Evolutionary conservation across 306 rosid genomes (phyloP).

Genomic region (Astragalus glycyphyllos): DNA sequence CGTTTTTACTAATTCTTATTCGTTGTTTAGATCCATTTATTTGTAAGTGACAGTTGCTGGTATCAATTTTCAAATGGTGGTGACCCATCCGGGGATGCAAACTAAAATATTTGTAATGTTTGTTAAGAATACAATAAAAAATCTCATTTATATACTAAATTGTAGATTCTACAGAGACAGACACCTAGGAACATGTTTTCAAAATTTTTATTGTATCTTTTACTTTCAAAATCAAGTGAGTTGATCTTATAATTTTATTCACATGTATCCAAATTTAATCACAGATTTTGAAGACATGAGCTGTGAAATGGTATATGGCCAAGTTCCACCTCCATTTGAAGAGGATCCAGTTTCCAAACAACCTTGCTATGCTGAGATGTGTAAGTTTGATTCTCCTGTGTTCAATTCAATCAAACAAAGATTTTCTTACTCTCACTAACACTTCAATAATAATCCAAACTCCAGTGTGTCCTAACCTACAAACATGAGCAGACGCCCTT

Average conservation of each 20-base stretch:
- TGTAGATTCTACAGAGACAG: neutral
- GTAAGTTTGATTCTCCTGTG: slow-evolving; percentile 55
- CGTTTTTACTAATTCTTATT: too few relatives aligned
- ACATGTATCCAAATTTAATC: slow-evolving; percentile 15
- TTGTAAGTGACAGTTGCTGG: too few relatives aligned
- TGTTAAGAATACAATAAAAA: too few relatives aligned
- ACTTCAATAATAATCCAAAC: slow-evolving; percentile 47
- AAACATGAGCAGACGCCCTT: slow-evolving; percentile 54
- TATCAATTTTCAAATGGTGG: too few relatives aligned
- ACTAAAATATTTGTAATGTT: too few relatives aligned
- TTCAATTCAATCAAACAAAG: slow-evolving; percentile 3
- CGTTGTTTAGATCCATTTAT: neutral
- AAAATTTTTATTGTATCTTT: too few relatives aligned
- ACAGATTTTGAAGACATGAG: slow-evolving; percentile 98
- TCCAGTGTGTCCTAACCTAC: slow-evolving; percentile 72
- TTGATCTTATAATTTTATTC: slow-evolving; percentile 16
- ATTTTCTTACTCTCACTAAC: slow-evolving; percentile 32
- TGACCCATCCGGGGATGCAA: too few relatives aligned
- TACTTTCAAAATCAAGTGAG: neutral
- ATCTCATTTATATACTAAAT: neutral
- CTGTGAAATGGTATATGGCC: slow-evolving; percentile 96
- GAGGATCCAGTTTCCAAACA: slow-evolving; percentile 88
- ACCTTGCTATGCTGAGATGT: slow-evolving; percentile 75
- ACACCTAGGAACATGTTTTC: neutral
- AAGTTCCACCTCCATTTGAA: slow-evolving; percentile 81